Evolutionary conservation across 306 rosid species (phyloP), one percentile per base, ranked within the genome.

Genomic region (Gynostemma pentaphyllum): DNA sequence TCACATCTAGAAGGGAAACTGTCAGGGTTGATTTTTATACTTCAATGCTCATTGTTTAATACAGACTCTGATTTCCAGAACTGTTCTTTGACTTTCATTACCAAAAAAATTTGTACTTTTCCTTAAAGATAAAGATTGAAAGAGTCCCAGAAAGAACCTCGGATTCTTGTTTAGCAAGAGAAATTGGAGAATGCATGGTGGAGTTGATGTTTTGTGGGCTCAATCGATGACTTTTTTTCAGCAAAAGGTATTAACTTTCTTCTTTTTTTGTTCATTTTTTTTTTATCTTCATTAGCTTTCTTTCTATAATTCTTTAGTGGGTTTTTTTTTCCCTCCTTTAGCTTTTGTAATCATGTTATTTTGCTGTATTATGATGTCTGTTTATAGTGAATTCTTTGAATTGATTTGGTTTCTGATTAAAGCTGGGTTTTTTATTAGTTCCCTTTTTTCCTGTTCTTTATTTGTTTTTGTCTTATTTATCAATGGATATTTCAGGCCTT

Each of bases 121-220:
- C 65, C 49, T 36, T 41, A 54, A 60, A 44, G 28, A 52, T 61
- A 68, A 56, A 63, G 45, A 19, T 41, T 7, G 70, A 62, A 40
- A 22, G 53, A 28, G 66, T 56, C 70, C 80, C 62, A 74, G 48
- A 66, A 59, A 59, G 69, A 55, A 79, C 95, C 69, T 90, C 73
- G 96, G 94, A 87, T 87, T 83, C 96, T 83, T 78, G 76, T 68
- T 67, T 30, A 21, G 39, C 88, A 71, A 76, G 65, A 78, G 61
- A 77, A 68, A 80, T 71, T 82, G 77, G 82, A 42, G 45, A 55
- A 15, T 57, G 80, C 85, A 67, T 68, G 75, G 77, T 59, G 79
- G 69, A 76, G 62, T 46, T 74, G 78, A 60, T 81, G 79, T 61
- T 73, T 76, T 55, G 97, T 85, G 96, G 97, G 96, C 95, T 83